These are phyloP conservation scores for Purshia tridentata DNA, from an alignment of 306 rosid genomes.

Conservation along the genomic window DNA sequence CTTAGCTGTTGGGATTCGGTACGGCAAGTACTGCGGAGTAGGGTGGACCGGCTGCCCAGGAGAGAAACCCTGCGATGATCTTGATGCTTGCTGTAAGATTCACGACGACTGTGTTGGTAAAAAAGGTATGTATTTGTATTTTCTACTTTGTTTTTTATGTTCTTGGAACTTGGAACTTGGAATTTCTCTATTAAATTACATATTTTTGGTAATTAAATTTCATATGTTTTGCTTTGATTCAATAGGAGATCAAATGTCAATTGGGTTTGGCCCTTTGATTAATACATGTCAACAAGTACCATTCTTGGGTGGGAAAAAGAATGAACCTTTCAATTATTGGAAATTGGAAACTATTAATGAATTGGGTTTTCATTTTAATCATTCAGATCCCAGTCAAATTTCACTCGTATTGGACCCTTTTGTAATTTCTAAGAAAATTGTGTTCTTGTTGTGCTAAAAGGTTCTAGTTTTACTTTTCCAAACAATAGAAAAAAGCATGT, in stretches of 20 bases:
- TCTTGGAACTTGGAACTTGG: background rate
- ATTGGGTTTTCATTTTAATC: background rate
- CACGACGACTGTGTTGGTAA: conserved; percentile 74
- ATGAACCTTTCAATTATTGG: background rate
- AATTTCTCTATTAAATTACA: background rate
- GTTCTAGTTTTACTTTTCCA: background rate
- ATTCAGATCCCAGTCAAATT: background rate
- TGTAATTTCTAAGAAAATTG: background rate
- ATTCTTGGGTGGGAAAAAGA: background rate
- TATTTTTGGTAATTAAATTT: background rate
- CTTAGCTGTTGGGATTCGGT: conserved; percentile 61
- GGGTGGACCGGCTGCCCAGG: conserved; percentile 83
- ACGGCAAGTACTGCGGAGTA: conserved; percentile 88
- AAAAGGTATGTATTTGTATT: conserved; percentile 38
- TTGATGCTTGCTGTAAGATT: conserved; percentile 86
- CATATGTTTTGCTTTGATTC: background rate
- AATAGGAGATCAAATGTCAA: background rate
- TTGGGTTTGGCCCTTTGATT: background rate
- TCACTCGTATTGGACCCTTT: background rate
- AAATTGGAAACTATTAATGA: background rate
- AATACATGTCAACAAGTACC: background rate
- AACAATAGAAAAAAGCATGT: background rate
- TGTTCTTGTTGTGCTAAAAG: background rate
- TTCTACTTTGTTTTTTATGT: background rate
- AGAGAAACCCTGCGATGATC: conserved; percentile 82